Evolutionary conservation across 768 basidiomycete species (phyloP).

Genomic region (Phylloporus sp.): DNA sequence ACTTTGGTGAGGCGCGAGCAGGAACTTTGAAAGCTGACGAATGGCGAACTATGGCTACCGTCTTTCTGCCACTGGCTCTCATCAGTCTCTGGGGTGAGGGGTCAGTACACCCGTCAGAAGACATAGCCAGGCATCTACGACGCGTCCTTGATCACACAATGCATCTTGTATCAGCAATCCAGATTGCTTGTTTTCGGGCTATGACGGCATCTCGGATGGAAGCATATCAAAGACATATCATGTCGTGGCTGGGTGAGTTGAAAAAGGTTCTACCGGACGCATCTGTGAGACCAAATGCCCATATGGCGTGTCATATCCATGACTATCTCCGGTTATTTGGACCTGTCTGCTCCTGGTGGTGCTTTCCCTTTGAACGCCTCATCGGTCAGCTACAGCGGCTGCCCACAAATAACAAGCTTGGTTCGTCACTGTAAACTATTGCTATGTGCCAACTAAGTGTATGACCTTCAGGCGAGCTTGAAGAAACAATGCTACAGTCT

Average conservation of each 20-base stretch:
- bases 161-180: too few relatives aligned
- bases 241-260: too few relatives aligned
- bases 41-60: slow-evolving; percentile 9
- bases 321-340: slow-evolving; percentile 36
- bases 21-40: slow-evolving; percentile 22
- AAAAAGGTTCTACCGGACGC: slow-evolving; percentile 17
- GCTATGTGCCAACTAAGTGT: too few relatives aligned
- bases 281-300: slow-evolving; percentile 23
- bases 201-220: slow-evolving; percentile 6
- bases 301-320: slow-evolving; percentile 27
- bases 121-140: neutral
- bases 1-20: slow-evolving; percentile 14
- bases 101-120: neutral
- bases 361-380: neutral
- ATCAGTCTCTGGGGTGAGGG: slow-evolving; percentile 15
- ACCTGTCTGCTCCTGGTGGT: slow-evolving; percentile 35
- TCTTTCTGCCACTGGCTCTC: slow-evolving; percentile 18
- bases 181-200: neutral
- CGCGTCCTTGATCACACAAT: slow-evolving; percentile 11
- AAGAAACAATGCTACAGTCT: neutral
- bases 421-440: too few relatives aligned
- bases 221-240: slow-evolving; percentile 14
- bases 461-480: neutral
- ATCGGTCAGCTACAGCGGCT: neutral
- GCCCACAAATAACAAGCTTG: neutral